phyloP scores from a whole-genome alignment of 805 yeast genomes.

The Zygosaccharomyces siamensis region DNA sequence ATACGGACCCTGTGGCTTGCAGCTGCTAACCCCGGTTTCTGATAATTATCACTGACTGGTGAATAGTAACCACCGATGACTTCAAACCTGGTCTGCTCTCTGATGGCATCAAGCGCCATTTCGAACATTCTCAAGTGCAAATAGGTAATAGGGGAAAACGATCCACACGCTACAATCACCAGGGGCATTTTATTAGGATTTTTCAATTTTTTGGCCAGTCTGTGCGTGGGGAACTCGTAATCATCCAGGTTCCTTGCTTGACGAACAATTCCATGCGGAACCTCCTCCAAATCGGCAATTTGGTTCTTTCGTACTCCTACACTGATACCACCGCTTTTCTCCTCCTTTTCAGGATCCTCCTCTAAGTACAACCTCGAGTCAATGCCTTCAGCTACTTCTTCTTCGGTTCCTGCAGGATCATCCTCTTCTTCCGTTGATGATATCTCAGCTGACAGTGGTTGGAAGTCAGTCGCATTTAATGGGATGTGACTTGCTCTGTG shows the following conservation, averaged over 20 bases:
- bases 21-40: constrained; percentile 87
- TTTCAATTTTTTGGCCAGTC: constrained; percentile 62
- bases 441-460: constrained; percentile 46
- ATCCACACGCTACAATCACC: constrained; percentile 95
- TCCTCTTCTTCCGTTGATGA: constrained; percentile 43
- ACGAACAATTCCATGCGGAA: constrained; percentile 87
- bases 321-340: constrained; percentile 18
- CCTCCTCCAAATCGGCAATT: constrained; percentile 93
- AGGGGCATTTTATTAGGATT: constrained; percentile 81
- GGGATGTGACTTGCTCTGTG: constrained; percentile 39
- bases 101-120: constrained; percentile 92
- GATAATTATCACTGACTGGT: constrained; percentile 90
- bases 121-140: constrained; percentile 95
- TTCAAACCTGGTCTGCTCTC: constrained; percentile 89
- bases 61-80: constrained; percentile 95
- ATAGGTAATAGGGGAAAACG: constrained; percentile 93
- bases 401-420: constrained; percentile 16
- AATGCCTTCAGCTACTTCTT: constrained; percentile 10
- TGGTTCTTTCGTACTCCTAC: constrained; percentile 44
- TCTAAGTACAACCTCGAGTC: constrained; percentile 8
- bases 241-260: constrained; percentile 69
- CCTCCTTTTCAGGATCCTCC: constrained; percentile 11
- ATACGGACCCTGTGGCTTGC: constrained; percentile 88
- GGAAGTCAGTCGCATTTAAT: constrained; percentile 53
- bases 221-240: constrained; percentile 82